These are phyloP conservation scores for Diaporthe vaccinii DNA, from an alignment of 2,329 filamentous ascomycete species.

Conservation along the genomic window DNA sequence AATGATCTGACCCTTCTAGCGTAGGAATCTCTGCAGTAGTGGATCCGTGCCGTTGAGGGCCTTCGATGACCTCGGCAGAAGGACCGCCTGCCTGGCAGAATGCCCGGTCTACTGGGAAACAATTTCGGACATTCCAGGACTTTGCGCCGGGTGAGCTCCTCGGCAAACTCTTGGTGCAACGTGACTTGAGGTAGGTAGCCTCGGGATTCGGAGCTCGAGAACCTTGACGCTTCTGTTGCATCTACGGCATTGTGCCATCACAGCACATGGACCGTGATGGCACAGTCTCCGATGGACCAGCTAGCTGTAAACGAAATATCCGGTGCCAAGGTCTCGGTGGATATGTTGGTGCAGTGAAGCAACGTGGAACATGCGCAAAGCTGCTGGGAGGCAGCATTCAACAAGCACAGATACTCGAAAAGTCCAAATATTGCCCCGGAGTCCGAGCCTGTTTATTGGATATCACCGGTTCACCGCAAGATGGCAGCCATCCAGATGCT, in stretches of 20 bases:
- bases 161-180: not conserved
- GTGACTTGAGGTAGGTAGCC: not conserved
- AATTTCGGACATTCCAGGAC: not conserved
- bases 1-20: conserved; percentile 17
- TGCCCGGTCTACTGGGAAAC: not conserved
- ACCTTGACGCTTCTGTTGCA: not conserved
- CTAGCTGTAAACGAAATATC: not conserved
- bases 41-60: not conserved
- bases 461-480: not conserved
- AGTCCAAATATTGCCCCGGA: not conserved
- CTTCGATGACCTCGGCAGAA: not conserved
- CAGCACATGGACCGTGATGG: not conserved
- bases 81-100: not conserved
- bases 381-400: not conserved
- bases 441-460: conserved; percentile 3
- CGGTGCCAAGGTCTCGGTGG: not conserved
- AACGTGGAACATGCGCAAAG: not conserved
- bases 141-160: not conserved
- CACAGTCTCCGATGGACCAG: too few species aligned
- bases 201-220: not conserved
- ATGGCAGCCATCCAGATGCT: not conserved
- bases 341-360: not conserved
- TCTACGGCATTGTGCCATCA: not conserved
- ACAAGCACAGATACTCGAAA: not conserved
- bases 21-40: conserved; percentile 19